Base-by-base conservation (phyloP, 768 basidiomycete genomes). In the Phaeotremella fagi region DNA sequence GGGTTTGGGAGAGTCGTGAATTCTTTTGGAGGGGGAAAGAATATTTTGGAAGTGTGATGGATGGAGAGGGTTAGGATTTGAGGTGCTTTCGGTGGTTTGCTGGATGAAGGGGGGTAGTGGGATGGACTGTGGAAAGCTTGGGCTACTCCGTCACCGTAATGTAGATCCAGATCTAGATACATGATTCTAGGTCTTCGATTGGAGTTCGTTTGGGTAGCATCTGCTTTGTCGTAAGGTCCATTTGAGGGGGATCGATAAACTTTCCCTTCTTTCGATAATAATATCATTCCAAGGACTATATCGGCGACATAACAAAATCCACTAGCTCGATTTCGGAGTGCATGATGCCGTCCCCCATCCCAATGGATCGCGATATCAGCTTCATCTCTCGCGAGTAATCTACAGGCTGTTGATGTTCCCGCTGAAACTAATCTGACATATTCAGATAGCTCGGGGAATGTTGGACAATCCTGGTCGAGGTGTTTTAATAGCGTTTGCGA, bases 231-330 rank as follows among this genome's bases (percentile, higher is more conserved):
- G n/a, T 4, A n/a, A 33, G 35, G 15, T 15, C 33, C 24, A 16
- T 20, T 33, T 14, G 57, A 55, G 3, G 44, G 55, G 47, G 68
- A 58, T 1, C 63, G 59, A 4, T 75, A 20, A 31, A 24, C 1
- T 46, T 52, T 45, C 1, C 56, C 62, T 45, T 64, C 54, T 37
- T 56, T 63, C 11, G 52, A 18, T 37, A 95, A 79, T 3, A 80
- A 77, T 52, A 92, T 80, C 53, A 95, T 83, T 0, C 85, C 85
- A 1, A 97, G 80, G 9, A 90, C 81, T 50, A 86, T 84, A 68
- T 97, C 92, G 1, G 89, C 87, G 20, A 97, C 86, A 68, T 95
- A 98, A 77, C 92, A 98, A 75, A 88, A 98, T 0, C 92, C 92
- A 3, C 87, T 83, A 0, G 90, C 90, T 37, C 77, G 79, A 0